Evolutionary conservation across 2,329 filamentous ascomycete species (phyloP).

Genomic region (Colletotrichum noveboracense): DNA sequence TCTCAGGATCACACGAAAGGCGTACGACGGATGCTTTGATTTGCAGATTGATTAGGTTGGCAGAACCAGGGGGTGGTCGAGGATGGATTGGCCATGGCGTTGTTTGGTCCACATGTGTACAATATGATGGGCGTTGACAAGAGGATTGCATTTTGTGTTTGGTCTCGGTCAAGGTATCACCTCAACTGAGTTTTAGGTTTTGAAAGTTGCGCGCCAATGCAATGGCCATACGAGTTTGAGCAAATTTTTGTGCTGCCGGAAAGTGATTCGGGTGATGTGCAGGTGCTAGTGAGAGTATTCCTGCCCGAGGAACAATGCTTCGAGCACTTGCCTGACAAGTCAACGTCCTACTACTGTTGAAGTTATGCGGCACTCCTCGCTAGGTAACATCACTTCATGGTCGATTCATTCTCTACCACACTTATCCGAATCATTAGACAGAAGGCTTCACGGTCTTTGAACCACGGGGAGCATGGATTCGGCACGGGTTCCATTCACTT

Average conservation of each 20-base stretch:
- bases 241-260: not conserved
- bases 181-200: not conserved
- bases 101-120: conserved; percentile 1
- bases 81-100: conserved; percentile 6
- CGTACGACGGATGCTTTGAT: conserved; percentile 7
- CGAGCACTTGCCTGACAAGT: not conserved
- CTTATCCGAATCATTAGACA: not conserved
- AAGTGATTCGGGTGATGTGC: not conserved
- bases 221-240: not conserved
- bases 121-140: conserved; percentile 8
- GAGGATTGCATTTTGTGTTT: not conserved
- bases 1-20: conserved; percentile 1
- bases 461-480: not conserved
- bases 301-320: not conserved
- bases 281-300: not conserved
- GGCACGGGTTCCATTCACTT: conserved; percentile 46
- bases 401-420: not conserved
- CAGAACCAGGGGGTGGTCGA: not conserved
- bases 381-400: not conserved
- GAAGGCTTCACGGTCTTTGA: not conserved
- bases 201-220: conserved; percentile 6
- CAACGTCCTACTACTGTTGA: not conserved
- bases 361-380: not conserved
- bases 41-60: not conserved
- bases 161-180: not conserved